These are phyloP conservation scores for Pachysolen tannophilus DNA, from an alignment of 805 yeast species.

Conservation along the genomic window DNA sequence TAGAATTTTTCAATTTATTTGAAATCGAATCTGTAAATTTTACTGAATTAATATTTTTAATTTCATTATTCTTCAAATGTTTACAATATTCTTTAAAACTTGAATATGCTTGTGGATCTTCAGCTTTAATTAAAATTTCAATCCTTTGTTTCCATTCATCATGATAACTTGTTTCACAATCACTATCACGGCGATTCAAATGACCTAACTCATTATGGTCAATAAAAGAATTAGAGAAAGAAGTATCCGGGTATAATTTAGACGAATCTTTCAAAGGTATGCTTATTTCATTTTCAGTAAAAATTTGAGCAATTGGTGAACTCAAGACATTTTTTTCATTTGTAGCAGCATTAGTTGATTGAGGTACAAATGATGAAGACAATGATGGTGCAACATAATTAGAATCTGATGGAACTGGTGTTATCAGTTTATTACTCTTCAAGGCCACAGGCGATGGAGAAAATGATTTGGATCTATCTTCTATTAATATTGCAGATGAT, in stretches of 20 bases:
- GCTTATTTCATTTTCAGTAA: constrained; percentile 11
- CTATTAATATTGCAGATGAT: constrained; percentile 6
- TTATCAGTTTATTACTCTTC: no score
- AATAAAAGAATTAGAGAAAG: constrained; percentile 14
- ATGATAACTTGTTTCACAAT: constrained; percentile 29
- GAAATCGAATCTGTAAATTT: constrained; percentile 7
- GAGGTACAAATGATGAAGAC: not conserved
- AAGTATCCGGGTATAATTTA: constrained; percentile 26
- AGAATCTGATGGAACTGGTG: not conserved
- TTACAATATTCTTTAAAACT: constrained; percentile 29
- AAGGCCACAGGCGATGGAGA: constrained; percentile 17
- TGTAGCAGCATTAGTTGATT: not conserved
- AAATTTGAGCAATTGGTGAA: constrained; percentile 18
- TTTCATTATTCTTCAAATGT: constrained; percentile 17
- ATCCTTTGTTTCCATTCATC: constrained; percentile 37
- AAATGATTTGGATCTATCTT: constrained; percentile 20
- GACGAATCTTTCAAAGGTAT: constrained; percentile 14
- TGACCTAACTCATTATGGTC: not conserved
- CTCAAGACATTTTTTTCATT: no score
- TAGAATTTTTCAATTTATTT: constrained; percentile 11
- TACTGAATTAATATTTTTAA: constrained; percentile 9
- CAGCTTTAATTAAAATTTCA: constrained; percentile 31
- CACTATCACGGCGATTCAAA: no score
- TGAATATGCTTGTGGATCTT: constrained; percentile 29
- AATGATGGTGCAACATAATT: not conserved